Base-by-base conservation (phyloP, 768 basidiomycete species). In the Hemileccinum impolitum region DNA sequence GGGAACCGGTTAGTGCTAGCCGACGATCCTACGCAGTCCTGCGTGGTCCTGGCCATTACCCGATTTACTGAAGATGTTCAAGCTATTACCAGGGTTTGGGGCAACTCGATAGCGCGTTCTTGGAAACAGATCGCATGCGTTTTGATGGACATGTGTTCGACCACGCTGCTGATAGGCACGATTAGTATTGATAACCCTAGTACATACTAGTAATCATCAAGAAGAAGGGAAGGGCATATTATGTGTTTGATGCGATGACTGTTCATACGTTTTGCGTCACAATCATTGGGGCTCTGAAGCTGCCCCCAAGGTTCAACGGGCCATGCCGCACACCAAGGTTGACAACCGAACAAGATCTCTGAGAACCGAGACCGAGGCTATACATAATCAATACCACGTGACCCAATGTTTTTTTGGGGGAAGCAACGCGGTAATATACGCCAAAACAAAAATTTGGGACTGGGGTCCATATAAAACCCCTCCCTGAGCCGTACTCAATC, bases 361-460 rank as follows among this genome's bases (percentile, higher is more conserved):
- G 23, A 30, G 17, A 30, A 25, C 36, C 37, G 47, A 47, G 45
- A 51, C 49, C 28, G 28, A 30, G 28, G 9, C 43, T 46, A 13
- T 57, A 62, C 57, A 60, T 66, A 64, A 61, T 38, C 18, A n/a
- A n/a, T n/a, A n/a, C 1, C 64, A 65, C 64, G 64, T 65, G 64
- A 66, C 47, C 48, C 18, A 34, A 46, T 49, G 41, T 64, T 66
- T 64, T 62, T 65, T 64, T 45, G 56, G 52, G 64, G 64, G 57
- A 50, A 53, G 49, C 53, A 55, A 45, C 45, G 51, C 56, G 36
- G 48, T 13, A 30, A 32, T 49, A 30, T 57, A 46, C 52, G 45
- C 56, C 50, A 65, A 59, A 50, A 36, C 39, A 54, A 66, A 66
- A 66, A 58, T 45, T 67, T 67, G 54, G 65, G 65, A 65, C 54